These are phyloP conservation scores for Obba rivulosa DNA, from an alignment of 768 basidiomycete species.

Conservation along the genomic window DNA sequence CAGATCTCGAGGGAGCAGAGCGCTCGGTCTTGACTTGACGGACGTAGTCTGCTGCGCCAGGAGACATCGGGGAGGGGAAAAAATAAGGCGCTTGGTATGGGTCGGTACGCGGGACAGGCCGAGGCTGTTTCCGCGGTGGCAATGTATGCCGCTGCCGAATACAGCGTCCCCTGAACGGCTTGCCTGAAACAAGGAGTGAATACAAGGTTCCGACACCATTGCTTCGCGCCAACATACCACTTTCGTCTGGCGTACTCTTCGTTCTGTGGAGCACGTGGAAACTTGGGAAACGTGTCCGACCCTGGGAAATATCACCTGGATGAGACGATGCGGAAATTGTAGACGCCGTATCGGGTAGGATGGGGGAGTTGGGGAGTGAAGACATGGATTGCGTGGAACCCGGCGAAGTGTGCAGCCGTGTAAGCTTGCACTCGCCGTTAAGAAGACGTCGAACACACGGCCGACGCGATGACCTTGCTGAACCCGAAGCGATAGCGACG, in stretches of 20 bases:
- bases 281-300: background rate
- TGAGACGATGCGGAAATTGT: background rate
- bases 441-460: no score
- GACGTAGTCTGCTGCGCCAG: constrained; percentile 28
- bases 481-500: no score
- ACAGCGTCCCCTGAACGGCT: background rate
- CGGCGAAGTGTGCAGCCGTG: no score
- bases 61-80: constrained; percentile 43
- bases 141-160: background rate
- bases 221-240: background rate
- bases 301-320: background rate
- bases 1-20: no score
- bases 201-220: no score
- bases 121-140: background rate
- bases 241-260: background rate
- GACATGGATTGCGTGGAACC: no score
- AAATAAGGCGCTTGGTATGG: constrained; percentile 65
- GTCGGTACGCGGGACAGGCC: constrained; percentile 35
- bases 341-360: background rate
- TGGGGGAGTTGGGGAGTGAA: no score
- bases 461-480: no score
- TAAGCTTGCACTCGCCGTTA: no score
- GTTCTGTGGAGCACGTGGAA: background rate
- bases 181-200: no score
- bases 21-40: constrained; percentile 4